These are phyloP conservation scores for Ramichloridium luteum DNA, from an alignment of 2,329 filamentous ascomycete species.

Conservation along the genomic window DNA sequence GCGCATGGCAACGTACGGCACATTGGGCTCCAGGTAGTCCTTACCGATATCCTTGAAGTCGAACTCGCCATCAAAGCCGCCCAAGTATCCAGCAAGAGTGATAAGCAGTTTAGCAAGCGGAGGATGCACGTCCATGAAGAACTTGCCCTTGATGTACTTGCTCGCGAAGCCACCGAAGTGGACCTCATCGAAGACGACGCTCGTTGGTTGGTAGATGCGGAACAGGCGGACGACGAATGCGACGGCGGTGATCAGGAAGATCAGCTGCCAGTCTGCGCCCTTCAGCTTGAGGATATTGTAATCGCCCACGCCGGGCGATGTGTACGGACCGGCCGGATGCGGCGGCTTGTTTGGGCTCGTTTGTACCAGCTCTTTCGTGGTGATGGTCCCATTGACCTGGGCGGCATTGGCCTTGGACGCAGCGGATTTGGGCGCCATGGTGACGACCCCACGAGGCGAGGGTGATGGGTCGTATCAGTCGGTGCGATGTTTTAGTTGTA, in stretches of 20 bases:
- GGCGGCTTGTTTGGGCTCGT: constrained; percentile 24
- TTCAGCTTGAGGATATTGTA: constrained; percentile 87
- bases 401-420: constrained; percentile 9
- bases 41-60: constrained; percentile 99
- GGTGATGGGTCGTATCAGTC: not conserved
- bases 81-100: constrained; percentile 85
- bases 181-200: constrained; percentile 97
- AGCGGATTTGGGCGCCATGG: constrained; percentile 13
- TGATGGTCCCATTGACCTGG: constrained; percentile 10
- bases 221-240: constrained; percentile 76
- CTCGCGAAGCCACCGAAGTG: constrained; percentile 97
- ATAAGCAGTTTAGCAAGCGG: constrained; percentile 94
- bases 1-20: constrained; percentile 97
- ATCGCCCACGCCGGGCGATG: constrained; percentile 69
- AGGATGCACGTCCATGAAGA: constrained; percentile 99
- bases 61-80: constrained; percentile 88
- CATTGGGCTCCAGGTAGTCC: constrained; percentile 87
- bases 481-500: constrained; percentile 1
- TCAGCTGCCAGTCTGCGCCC: constrained; percentile 66
- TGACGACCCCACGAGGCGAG: constrained; percentile 2
- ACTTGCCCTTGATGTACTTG: constrained; percentile 98
- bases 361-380: constrained; percentile 13
- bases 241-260: constrained; percentile 60
- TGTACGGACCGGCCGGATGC: constrained; percentile 43
- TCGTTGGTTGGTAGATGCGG: constrained; percentile 89